Conservation (phyloP, 352 stramenopile species). For the Pythium coloratum region DNA sequence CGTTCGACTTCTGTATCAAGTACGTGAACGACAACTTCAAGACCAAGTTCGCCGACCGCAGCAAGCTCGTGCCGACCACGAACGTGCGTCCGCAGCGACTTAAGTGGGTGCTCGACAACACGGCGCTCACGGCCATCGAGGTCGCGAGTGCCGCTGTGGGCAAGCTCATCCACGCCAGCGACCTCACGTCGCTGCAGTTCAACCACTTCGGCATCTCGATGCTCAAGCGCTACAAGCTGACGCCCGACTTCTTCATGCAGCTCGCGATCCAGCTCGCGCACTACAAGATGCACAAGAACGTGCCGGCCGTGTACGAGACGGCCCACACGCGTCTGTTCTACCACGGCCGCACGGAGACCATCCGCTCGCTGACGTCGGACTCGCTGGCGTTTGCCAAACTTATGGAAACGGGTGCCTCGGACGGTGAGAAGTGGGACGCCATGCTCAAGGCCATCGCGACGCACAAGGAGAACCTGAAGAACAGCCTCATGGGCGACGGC, state of each 20-base stretch:
- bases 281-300: conserved; percentile 93
- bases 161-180: conserved; percentile 90
- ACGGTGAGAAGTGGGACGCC: conserved; percentile 76
- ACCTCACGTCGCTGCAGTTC: conserved; percentile 91
- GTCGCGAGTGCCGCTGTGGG: conserved; percentile 88
- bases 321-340: conserved; percentile 97
- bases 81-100: conserved; percentile 72
- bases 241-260: conserved; percentile 97
- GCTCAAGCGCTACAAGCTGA: conserved; percentile 94
- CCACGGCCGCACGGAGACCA: conserved; percentile 95
- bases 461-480: conserved; percentile 92
- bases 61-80: conserved; percentile 61
- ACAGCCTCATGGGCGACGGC: conserved; percentile 81
- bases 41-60: conserved; percentile 72
- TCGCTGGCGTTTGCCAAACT: conserved; percentile 90
- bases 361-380: conserved; percentile 86
- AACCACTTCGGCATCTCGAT: conserved; percentile 91
- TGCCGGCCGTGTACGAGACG: conserved; percentile 97
- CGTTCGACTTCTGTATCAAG: conserved; percentile 94
- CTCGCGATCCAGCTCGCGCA: conserved; percentile 96
- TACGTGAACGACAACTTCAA: conserved; percentile 92
- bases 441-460: conserved; percentile 86
- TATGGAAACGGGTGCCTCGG: conserved; percentile 68
- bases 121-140: conserved; percentile 80
- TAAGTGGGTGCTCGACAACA: conserved; percentile 84